Evolutionary conservation across 2,329 filamentous ascomycete species (phyloP), one percentile per base, ranked within the genome.

Genomic region (Endoconidiophora polonica): DNA sequence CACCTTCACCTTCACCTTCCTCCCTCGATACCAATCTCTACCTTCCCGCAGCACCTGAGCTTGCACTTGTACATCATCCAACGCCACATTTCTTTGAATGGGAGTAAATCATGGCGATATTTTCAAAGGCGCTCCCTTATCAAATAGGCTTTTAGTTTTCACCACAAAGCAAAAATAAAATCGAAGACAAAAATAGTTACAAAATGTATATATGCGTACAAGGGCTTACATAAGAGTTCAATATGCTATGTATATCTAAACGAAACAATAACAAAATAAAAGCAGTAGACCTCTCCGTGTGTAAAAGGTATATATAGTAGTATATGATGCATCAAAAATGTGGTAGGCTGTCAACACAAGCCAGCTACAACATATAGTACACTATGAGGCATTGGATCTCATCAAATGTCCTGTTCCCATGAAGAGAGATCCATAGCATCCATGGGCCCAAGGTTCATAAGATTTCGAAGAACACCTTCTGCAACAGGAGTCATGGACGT

Each of bases 391-490:
- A 33, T 33, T 12, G 12, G 12, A 33, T 33, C 20, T 33, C 26
- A 52, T 38, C 47, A 39, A 7, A 52, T 52, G 20, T 57, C 55
- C 6, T 59, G 60, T 52, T 72, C 70, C 72, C 72, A 74, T 29
- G 65, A 61, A 14, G 63, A 65, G 52, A 73, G 61, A 55, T 76
- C 74, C 71, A 80, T 76, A 9, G 70, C 69, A 55, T 79, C 75
- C 68, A 80, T 75, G 0, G 73, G 67, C 5, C 71, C 71, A 64
- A 78, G 70, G 49, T 69, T 72, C 69, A 77, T 74, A 50, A 79
- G 62, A 6, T 73, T 70, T 52, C 72, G 65, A 44, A 79, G 61
- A 41, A 79, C 68, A 0, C 74, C 74, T 45, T 79, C 74, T 0
- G 73, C 69, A 12, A 76, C 69, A 4, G 72, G 72, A 18, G 72